Percentiles rank a stretch among this genome's conserved stretches.
Evolutionary conservation across 495 filamentous ascomycete genomes (phyloP).

Genomic region (Aspergillus taichungensis): DNA sequence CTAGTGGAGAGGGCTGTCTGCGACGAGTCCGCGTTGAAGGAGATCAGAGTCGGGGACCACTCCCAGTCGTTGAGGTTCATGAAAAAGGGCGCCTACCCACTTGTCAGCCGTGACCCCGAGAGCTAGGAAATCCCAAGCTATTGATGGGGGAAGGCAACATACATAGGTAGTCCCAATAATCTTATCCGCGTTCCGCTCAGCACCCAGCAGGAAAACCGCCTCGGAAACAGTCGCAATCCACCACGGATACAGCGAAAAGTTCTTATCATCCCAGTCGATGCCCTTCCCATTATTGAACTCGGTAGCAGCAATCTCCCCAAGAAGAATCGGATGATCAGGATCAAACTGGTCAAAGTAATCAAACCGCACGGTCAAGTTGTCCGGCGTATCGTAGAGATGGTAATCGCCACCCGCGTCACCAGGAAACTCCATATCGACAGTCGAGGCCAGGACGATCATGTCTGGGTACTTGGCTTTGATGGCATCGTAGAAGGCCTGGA

Average conservation of each 20-base stretch:
- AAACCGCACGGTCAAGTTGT: constrained; percentile 44
- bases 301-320: constrained; percentile 44
- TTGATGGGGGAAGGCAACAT: constrained; percentile 13
- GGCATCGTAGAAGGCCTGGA: constrained; percentile 36
- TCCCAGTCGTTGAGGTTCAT: constrained; percentile 40
- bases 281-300: constrained; percentile 28
- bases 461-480: constrained; percentile 40
- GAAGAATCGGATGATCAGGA: constrained; percentile 31
- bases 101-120: background rate
- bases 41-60: constrained; percentile 39
- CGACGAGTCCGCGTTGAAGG: constrained; percentile 33
- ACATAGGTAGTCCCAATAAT: constrained; percentile 33
- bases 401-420: constrained; percentile 35
- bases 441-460: constrained; percentile 39
- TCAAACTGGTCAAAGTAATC: constrained; percentile 42
- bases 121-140: background rate
- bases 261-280: constrained; percentile 21
- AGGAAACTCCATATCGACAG: constrained; percentile 30
- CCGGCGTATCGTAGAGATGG: constrained; percentile 42
- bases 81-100: constrained; percentile 33
- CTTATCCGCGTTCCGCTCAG: constrained; percentile 55
- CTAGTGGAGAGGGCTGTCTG: constrained; percentile 35
- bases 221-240: constrained; percentile 46
- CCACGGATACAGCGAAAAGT: constrained; percentile 44
- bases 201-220: constrained; percentile 56